Conservation (phyloP, 208 protist genomes). For the Crithidia bombi region DNA sequence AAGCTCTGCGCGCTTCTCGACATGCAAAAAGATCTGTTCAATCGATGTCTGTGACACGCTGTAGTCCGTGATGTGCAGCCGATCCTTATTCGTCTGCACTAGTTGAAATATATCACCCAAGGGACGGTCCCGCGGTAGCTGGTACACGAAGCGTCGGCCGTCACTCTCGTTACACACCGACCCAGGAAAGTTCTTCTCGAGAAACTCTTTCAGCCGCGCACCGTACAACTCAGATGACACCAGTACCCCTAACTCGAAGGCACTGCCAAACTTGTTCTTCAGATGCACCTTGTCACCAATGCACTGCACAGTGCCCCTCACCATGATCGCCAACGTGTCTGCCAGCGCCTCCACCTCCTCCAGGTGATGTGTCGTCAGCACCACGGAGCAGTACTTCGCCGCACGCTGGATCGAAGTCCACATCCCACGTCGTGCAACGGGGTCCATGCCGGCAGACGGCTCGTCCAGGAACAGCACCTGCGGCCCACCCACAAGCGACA, state of each 20-base stretch:
- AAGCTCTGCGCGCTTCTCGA: conserved; percentile 48
- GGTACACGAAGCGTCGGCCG: conserved; percentile 51
- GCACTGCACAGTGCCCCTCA: conserved; percentile 69
- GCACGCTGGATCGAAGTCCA: conserved; percentile 78
- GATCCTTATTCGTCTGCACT: conserved; percentile 38
- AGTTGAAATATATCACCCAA: conserved; percentile 42
- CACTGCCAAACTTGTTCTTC: conserved; percentile 66
- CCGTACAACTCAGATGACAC: conserved; percentile 22
- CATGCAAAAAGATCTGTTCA: conserved; percentile 81
- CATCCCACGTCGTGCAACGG: conserved; percentile 47
- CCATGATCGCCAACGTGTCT: conserved; percentile 80
- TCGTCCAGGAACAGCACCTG: conserved; percentile 78
- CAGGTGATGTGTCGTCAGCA: conserved; percentile 94
- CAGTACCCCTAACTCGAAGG: conserved; percentile 58
- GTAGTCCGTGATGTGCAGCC: conserved; percentile 64
- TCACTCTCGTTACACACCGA: conserved; percentile 40
- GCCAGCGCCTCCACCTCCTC: conserved; percentile 93
- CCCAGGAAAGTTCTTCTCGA: conserved; percentile 37
- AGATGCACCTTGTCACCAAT: conserved; percentile 80
- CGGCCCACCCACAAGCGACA: conserved; percentile 74
- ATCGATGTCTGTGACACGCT: conserved; percentile 79
- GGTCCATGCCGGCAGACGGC: conserved; percentile 79
- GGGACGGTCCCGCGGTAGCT: conserved; percentile 40
- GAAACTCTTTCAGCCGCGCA: conserved; percentile 36
- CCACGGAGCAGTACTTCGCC: conserved; percentile 63